phyloP scores from a whole-genome alignment of 176 grass and related monocot genomes.

The Coix lacrymajobi region DNA sequence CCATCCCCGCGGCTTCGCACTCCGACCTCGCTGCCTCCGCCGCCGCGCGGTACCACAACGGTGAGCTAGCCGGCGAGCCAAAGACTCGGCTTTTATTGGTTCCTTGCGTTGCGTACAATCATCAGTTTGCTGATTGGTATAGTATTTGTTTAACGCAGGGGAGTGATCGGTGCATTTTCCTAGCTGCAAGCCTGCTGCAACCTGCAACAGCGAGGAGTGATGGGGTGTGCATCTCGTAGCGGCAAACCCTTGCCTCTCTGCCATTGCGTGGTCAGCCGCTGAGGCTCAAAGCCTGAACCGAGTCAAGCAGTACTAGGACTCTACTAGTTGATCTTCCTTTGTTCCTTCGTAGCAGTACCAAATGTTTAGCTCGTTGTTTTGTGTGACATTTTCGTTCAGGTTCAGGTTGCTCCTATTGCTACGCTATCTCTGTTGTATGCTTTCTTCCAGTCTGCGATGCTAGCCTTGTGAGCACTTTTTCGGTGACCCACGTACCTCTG shows the following conservation, averaged over 20 bases:
- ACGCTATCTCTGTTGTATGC: no score
- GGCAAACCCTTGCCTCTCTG: background rate
- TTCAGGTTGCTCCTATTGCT: no score
- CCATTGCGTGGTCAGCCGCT: background rate
- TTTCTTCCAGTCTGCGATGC: background rate
- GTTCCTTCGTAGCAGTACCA: background rate
- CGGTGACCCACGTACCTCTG: background rate
- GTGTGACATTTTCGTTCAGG: no score
- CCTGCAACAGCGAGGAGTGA: background rate
- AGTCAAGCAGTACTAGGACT: background rate
- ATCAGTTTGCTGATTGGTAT: background rate
- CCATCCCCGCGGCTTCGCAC: conserved; percentile 37
- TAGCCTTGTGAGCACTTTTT: background rate
- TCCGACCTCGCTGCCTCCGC: conserved; percentile 31
- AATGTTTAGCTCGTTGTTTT: no score
- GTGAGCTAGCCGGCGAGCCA: background rate
- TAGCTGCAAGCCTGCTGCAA: background rate
- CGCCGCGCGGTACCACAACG: conserved; percentile 22
- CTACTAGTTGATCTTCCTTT: background rate
- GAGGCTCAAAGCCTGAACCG: background rate
- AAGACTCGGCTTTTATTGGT: background rate
- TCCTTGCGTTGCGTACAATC: no score
- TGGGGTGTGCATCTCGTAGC: background rate
- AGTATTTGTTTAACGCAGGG: background rate
- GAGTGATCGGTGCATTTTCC: background rate